Evolutionary conservation across 305 asterid species (phyloP).

Genomic region (Fraxinus sp.): DNA sequence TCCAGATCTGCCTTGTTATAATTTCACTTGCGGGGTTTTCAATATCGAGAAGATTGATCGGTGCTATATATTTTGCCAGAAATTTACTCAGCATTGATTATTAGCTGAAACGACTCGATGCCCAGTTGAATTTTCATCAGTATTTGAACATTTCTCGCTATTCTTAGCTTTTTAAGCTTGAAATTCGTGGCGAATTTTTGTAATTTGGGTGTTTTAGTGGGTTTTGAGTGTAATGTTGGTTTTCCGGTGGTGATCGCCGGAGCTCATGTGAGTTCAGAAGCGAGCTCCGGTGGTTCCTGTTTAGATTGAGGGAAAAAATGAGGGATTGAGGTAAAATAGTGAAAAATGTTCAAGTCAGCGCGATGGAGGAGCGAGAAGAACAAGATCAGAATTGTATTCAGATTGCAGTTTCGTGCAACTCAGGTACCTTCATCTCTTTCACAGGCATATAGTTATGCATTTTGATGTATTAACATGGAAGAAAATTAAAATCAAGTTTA

Average conservation of each 20-base stretch:
- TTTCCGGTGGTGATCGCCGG: slow-evolving; percentile 49
- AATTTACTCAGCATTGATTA: slow-evolving; percentile 42
- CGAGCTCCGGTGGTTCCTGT: slow-evolving; percentile 58
- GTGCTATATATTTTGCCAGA: slow-evolving; percentile 2
- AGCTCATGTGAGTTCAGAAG: slow-evolving; percentile 52
- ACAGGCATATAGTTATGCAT: background rate
- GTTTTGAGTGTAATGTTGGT: slow-evolving; percentile 34
- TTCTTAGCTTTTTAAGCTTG: slow-evolving; percentile 8
- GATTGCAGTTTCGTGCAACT: slow-evolving; percentile 94
- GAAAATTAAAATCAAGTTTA: background rate
- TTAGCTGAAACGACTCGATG: slow-evolving; percentile 26
- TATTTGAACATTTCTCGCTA: slow-evolving; percentile 10
- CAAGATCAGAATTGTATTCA: slow-evolving; percentile 87
- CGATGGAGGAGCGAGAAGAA: slow-evolving; percentile 94
- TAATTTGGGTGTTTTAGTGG: slow-evolving; percentile 23
- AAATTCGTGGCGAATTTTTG: slow-evolving; percentile 33
- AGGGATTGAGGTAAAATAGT: slow-evolving; percentile 34
- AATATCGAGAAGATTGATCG: slow-evolving; percentile 21
- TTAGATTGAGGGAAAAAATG: slow-evolving; percentile 24
- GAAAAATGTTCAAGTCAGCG: slow-evolving; percentile 79
- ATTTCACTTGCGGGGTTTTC: slow-evolving; percentile 27
- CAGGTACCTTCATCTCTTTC: slow-evolving; percentile 49
- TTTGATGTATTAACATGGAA: background rate
- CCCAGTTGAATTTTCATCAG: slow-evolving; percentile 20
- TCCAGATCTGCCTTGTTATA: slow-evolving; percentile 47